These are phyloP conservation scores for Notholithocarpus densiflorus DNA, from an alignment of 306 rosid genomes.

Conservation along the genomic window DNA sequence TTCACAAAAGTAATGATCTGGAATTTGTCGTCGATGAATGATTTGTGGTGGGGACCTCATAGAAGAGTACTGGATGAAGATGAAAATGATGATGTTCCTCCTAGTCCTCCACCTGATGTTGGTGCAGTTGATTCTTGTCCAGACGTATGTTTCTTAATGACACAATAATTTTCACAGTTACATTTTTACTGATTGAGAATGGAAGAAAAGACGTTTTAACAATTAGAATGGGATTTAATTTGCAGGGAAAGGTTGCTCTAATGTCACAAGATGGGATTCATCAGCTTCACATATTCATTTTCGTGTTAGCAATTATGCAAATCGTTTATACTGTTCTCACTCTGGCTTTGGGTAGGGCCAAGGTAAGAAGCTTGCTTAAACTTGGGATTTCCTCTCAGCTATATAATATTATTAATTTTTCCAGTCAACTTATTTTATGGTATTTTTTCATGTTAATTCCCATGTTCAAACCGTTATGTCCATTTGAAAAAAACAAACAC, in stretches of 20 bases:
- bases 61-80: slow-evolving; percentile 15
- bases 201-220: too few species aligned
- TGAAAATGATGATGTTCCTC: not conserved
- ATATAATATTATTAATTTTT: too few species aligned
- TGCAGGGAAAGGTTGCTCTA: slow-evolving; percentile 40
- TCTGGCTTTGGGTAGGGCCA: slow-evolving; percentile 39
- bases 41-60: not conserved
- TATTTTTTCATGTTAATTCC: not conserved
- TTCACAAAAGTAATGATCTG: not conserved
- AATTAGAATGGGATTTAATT: slow-evolving; percentile 1
- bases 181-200: too few species aligned
- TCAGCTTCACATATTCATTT: slow-evolving; percentile 39
- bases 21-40: not conserved
- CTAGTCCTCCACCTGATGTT: not conserved
- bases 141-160: not conserved
- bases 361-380: slow-evolving; percentile 8
- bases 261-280: slow-evolving; percentile 30
- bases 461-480: too few species aligned
- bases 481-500: too few species aligned
- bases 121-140: slow-evolving; percentile 27
- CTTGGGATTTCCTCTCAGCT: too few species aligned
- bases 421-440: not conserved
- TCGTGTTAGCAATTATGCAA: slow-evolving; percentile 39
- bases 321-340: slow-evolving; percentile 34
- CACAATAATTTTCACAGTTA: not conserved